Evolutionary conservation across 139 green algal genomes (phyloP).

Genomic region (Chlorella sorokiniana): DNA sequence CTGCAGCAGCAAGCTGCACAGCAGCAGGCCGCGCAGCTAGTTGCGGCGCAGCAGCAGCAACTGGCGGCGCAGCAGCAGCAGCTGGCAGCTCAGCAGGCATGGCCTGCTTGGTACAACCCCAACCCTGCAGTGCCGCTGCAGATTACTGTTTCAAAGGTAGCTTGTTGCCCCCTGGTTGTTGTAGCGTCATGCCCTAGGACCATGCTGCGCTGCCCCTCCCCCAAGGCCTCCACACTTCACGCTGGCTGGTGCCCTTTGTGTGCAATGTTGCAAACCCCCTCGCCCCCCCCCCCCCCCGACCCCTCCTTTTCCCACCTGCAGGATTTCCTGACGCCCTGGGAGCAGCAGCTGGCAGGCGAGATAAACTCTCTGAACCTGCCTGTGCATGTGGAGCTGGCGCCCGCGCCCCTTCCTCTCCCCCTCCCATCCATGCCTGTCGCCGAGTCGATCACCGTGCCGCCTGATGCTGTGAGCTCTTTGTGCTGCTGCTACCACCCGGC

Average conservation of each 20-base stretch:
- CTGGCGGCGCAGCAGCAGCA: background rate
- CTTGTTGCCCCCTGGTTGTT: background rate
- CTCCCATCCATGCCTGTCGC: background rate
- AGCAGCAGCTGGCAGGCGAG: constrained; percentile 31
- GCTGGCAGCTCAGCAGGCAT: background rate
- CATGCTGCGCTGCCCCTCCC: too few relatives aligned
- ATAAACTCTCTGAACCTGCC: constrained; percentile 35
- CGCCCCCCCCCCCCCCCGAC: background rate
- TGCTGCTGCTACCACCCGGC: too few relatives aligned
- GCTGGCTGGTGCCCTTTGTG: too few relatives aligned
- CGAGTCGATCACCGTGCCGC: too few relatives aligned
- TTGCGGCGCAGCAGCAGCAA: background rate
- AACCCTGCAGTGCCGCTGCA: constrained; percentile 9
- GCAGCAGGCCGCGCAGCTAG: background rate
- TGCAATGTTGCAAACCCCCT: too few relatives aligned
- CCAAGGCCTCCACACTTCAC: too few relatives aligned
- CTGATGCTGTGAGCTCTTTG: too few relatives aligned
- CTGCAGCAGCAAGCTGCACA: background rate
- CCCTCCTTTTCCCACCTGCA: background rate
- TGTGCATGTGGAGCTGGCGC: constrained; percentile 38
- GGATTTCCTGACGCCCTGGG: constrained; percentile 39
- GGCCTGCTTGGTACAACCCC: background rate
- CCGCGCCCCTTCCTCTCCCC: background rate
- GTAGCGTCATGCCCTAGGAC: too few relatives aligned
- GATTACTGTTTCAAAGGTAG: constrained; percentile 24